Evolutionary conservation across 495 filamentous ascomycete species (phyloP), one percentile per base, ranked within the genome.

Genomic region (Penicillium canescens): DNA sequence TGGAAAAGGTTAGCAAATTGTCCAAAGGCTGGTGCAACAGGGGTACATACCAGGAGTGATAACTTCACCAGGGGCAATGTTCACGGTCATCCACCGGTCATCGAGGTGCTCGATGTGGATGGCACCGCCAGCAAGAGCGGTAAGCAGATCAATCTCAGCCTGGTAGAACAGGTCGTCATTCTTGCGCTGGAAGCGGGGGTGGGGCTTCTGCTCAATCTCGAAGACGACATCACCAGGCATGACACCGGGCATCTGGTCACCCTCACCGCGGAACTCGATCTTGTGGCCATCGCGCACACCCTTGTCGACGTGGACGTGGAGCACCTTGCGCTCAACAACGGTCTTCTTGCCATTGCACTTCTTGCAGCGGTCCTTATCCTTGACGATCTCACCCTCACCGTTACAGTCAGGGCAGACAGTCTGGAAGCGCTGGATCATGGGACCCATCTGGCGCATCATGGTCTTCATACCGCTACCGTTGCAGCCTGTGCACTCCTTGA

Each of bases 401-500:
- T 92, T 90, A 69, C 94, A 99, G 73, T 99, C 94, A 28, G 92
- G 90, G 84, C 94, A 99, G 55, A 97, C 91, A 16, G 95, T 98
- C 82, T 98, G 95, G 84, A 98, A 98, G 45, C 94, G 89, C 76
- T 98, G 95, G 66, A 98, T 98, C 94, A 99, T 99, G 46, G 94
- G 94, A 46, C 95, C 94, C 92, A 98, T 98, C 80, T 98, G 95
- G 63, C 94, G 89, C 94, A 98, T 97, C 93, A 99, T 98, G 18
- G 89, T 96, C 86, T 98, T 98, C 90, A 96, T 95, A 74, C 94
- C 95, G 55, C 85, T 82, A 62, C 94, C 94, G 55, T 95, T 90
- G 72, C 94, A 99, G 56, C 88, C 87, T 26, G 83, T 66, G 77
- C 94, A 99, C 57, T 87, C 88, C 77, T 89, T 91, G 61, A 98